Percentiles rank a stretch among this genome's conserved stretches.
phyloP scores from a whole-genome alignment of 176 grass and related monocot genomes.

The Musa schizocarpa region DNA sequence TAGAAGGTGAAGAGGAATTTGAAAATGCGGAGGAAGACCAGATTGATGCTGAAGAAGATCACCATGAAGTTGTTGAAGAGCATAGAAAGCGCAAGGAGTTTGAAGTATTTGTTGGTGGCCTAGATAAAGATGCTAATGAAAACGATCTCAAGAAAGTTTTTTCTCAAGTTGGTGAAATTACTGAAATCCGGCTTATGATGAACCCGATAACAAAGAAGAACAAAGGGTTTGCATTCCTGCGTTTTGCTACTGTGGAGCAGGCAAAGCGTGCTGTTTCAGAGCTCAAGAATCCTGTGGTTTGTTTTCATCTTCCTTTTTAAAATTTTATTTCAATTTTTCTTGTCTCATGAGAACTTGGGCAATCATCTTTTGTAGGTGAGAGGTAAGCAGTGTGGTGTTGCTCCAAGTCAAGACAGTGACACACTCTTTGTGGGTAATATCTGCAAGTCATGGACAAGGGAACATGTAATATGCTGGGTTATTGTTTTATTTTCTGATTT shows the following conservation, averaged over 20 bases:
- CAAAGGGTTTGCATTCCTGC: constrained; percentile 95
- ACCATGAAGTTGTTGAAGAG: constrained; percentile 54
- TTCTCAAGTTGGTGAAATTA: constrained; percentile 73
- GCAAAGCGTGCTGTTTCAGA: constrained; percentile 65
- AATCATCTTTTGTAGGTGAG: constrained; percentile 42
- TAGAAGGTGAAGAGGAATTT: constrained; percentile 24
- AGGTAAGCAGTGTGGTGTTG: constrained; percentile 82
- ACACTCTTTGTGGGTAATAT: constrained; percentile 94
- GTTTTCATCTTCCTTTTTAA: constrained; percentile 9
- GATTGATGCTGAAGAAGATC: constrained; percentile 44
- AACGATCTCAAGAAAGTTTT: constrained; percentile 81
- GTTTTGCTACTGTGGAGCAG: constrained; percentile 78
- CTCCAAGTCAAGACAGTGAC: constrained; percentile 88
- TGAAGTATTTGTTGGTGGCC: constrained; percentile 95
- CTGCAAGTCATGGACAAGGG: constrained; percentile 95
- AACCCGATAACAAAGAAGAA: constrained; percentile 81
- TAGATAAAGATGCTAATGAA: constrained; percentile 77
- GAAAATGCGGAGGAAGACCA: constrained; percentile 20
- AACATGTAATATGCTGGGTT: constrained; percentile 42
- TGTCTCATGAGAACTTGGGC: constrained; percentile 12
- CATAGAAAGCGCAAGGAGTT: constrained; percentile 72
- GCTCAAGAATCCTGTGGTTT: constrained; percentile 67
- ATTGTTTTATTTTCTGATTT: constrained; percentile 8
- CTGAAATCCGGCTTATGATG: constrained; percentile 78
- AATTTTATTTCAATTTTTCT: background rate